Evolutionary conservation across 2,329 filamentous ascomycete species (phyloP).

Genomic region (Ilyonectria sp.): DNA sequence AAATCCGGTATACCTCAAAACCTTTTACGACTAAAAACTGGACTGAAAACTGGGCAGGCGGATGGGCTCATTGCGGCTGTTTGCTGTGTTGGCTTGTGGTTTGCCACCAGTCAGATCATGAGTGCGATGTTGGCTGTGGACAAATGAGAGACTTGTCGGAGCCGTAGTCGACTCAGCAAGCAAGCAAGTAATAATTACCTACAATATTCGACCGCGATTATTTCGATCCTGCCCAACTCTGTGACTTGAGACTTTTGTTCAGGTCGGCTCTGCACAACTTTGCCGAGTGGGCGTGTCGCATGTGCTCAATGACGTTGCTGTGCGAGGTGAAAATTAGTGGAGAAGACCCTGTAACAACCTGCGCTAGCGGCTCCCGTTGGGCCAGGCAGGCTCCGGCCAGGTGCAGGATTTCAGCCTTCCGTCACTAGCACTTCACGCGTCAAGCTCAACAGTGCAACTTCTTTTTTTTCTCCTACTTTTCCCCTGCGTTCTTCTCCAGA

Average conservation of each 20-base stretch:
- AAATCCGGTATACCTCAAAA: conserved; percentile 36
- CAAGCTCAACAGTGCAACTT: conserved; percentile 19
- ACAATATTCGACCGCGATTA: not conserved
- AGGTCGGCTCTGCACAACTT: not conserved
- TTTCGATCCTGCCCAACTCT: not conserved
- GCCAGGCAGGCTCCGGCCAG: conserved; percentile 1
- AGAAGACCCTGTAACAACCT: conserved; percentile 21
- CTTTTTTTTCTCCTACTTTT: conserved; percentile 6
- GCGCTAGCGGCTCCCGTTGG: conserved; percentile 18
- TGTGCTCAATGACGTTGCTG: conserved; percentile 3
- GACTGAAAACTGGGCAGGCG: too few species aligned
- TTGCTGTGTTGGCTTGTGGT: not conserved
- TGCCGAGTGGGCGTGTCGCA: not conserved
- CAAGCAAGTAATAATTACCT: not conserved
- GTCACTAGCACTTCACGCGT: conserved; percentile 25
- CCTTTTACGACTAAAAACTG: conserved; percentile 7
- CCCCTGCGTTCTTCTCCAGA: conserved; percentile 4
- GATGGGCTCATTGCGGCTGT: not conserved
- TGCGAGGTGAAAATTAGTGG: conserved; percentile 19
- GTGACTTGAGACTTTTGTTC: not conserved
- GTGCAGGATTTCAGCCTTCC: conserved; percentile 26
- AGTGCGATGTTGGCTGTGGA: not conserved
- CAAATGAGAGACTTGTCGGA: not conserved
- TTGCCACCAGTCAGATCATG: not conserved
- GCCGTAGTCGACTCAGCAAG: not conserved